Conservation (phyloP, 2,329 filamentous ascomycete genomes). For the Niveomyces coronatus region DNA sequence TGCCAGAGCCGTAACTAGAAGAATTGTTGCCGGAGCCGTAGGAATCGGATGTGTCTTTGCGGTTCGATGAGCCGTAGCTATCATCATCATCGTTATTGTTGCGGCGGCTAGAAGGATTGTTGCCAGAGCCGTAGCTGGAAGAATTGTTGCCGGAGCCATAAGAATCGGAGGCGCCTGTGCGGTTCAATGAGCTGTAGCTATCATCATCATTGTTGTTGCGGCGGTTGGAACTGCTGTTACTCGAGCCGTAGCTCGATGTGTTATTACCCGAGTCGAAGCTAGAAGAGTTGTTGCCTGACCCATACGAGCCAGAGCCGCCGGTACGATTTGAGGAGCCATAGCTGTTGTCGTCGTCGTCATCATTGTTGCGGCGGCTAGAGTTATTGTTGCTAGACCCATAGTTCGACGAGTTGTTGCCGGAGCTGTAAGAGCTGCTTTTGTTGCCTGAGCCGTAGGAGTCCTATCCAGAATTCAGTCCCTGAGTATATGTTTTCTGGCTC, state of each 20-base stretch:
- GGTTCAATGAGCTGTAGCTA: slow-evolving; percentile 11
- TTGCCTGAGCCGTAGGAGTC: slow-evolving; percentile 13
- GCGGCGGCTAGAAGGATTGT: slow-evolving; percentile 6
- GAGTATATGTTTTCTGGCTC: too few relatives aligned
- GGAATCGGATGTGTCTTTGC: slow-evolving; percentile 12
- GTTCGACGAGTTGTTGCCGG: background rate
- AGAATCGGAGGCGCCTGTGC: slow-evolving; percentile 7
- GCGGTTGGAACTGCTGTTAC: too few relatives aligned
- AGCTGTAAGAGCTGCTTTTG: slow-evolving; percentile 13
- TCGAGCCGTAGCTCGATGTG: slow-evolving; percentile 31
- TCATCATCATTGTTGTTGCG: slow-evolving; percentile 13
- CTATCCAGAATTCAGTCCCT: slow-evolving; percentile 1
- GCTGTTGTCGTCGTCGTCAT: slow-evolving; percentile 9
- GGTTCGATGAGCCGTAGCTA: slow-evolving; percentile 13
- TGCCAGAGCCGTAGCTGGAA: slow-evolving; percentile 11
- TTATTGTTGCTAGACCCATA: slow-evolving; percentile 3
- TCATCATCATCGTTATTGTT: slow-evolving; percentile 12
- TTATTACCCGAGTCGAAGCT: slow-evolving; percentile 21
- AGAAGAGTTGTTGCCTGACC: slow-evolving; percentile 7
- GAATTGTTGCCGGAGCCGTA: slow-evolving; percentile 24
- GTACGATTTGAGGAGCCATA: slow-evolving; percentile 14
- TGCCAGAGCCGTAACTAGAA: slow-evolving; percentile 19
- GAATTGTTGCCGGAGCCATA: slow-evolving; percentile 16
- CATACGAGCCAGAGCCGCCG: slow-evolving; percentile 13
- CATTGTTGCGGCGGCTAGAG: slow-evolving; percentile 19